phyloP scores from a whole-genome alignment of 257 asterid genomes.

The Solanum ossicruentum region DNA sequence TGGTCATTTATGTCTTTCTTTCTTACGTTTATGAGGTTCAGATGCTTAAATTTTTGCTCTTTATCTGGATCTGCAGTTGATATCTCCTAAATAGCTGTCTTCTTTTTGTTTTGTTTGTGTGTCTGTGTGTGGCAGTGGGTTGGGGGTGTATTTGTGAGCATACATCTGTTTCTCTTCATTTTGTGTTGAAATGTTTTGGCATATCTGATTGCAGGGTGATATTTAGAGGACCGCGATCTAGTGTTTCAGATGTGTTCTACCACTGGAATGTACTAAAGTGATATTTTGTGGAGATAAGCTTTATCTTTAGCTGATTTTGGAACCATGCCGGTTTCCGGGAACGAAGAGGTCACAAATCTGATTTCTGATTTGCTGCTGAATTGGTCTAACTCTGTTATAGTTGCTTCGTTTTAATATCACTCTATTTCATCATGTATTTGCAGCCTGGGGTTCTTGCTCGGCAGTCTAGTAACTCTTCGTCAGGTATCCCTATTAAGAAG shows the following conservation, averaged over 20 bases:
- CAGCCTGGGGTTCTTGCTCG: constrained; percentile 41
- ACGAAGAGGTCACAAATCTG: constrained; percentile 3
- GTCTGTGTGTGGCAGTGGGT: not conserved
- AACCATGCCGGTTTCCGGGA: constrained; percentile 4
- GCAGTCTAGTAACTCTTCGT: constrained; percentile 31
- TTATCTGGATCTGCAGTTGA: not conserved
- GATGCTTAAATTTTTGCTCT: not conserved
- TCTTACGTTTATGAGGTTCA: not conserved
- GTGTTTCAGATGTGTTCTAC: constrained; percentile 6
- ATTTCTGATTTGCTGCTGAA: not conserved
- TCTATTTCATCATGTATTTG: constrained; percentile 3
- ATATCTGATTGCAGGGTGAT: not conserved
- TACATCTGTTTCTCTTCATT: not conserved
- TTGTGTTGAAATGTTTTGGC: not conserved
- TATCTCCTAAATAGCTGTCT: not conserved
- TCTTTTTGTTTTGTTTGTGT: not conserved
- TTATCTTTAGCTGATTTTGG: not conserved
- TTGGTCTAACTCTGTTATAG: not conserved
- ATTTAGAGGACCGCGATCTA: not conserved
- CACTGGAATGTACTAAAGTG: not conserved
- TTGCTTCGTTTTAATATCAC: not conserved
- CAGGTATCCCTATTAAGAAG: constrained; percentile 73
- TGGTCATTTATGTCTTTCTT: not conserved
- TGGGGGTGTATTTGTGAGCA: not conserved
- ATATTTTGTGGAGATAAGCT: not conserved